Evolutionary conservation across 371 early-diverging fungal species (phyloP), one percentile per base, ranked within the genome.

Genomic region (Conidiobolus incongruus): DNA sequence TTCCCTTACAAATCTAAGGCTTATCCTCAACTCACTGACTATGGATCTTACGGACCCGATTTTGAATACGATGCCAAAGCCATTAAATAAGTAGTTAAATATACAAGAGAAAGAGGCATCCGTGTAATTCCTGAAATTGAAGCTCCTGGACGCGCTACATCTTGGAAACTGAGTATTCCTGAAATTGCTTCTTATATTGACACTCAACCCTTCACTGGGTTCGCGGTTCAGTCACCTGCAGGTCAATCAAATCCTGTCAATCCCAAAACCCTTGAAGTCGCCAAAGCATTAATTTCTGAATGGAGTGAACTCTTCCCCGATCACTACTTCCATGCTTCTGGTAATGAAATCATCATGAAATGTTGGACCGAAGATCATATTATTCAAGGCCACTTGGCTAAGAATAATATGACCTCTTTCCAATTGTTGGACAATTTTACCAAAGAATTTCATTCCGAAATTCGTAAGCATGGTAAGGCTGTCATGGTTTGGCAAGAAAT

Each of bases 91-190:
- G 50, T 81, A 38, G 61, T 78, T 34, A 36, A 57, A 20, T 77
- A 70, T 51, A 81, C 70, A 29, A 57, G 62, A 23, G 60, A 70
- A 6, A 77, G 76, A 24, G 85, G 85, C 20, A 28, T 36, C 12
- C 61, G 75, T 12, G 66, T 81, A 15, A 68, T 79, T 28, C 81
- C 81, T 1, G 82, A 81, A 50, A 60, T 79, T 42, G 81, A 81
- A 45, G 71, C 77, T 56, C 79, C 79, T 41, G 72, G 62, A 0
- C 70, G 70, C 35, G 58, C 64, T 6, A 59, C 58, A 47, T 50
- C 59, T 22, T 60, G 62, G 45, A 55, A 58, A 2, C 43, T 41
- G 35, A 51, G 58, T 31, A 47, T 55, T 22, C 71, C 72, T 1
- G 60, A 67, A 40, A 55, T 72, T 35, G 63, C 56, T 35, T 47